These are phyloP conservation scores for Sclerotinia subarctica DNA, from an alignment of 2,329 filamentous ascomycete species.

Conservation along the genomic window DNA sequence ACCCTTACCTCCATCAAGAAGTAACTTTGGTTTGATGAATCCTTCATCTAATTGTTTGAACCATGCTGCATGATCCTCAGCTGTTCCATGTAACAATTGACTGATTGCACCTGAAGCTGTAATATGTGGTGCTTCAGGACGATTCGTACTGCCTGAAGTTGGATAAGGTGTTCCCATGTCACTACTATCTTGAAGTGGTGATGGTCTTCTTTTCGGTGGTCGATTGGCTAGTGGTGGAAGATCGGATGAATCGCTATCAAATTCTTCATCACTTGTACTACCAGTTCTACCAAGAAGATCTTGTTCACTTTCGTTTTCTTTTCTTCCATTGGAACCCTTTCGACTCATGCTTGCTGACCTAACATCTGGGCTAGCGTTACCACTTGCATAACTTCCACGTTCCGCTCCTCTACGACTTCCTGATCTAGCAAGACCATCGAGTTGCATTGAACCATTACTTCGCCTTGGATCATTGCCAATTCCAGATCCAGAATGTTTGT, in stretches of 20 bases:
- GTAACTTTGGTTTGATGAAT: conserved; percentile 86
- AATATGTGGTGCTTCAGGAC: conserved; percentile 45
- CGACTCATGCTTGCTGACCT: conserved; percentile 50
- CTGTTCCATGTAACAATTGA: conserved; percentile 71
- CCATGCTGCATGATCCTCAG: conserved; percentile 84
- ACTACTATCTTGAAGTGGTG: conserved; percentile 18
- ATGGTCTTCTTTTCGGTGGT: conserved; percentile 27
- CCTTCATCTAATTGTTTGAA: conserved; percentile 94
- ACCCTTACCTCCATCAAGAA: conserved; percentile 65
- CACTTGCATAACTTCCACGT: conserved; percentile 41
- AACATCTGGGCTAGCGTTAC: conserved; percentile 34
- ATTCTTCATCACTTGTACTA: conserved; percentile 50
- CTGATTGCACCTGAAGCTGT: conserved; percentile 70
- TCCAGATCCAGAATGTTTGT: conserved; percentile 70
- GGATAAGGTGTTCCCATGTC: conserved; percentile 34
- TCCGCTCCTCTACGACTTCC: conserved; percentile 44
- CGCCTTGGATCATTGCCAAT: conserved; percentile 73
- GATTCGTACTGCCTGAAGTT: conserved; percentile 34
- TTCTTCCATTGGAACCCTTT: conserved; percentile 46
- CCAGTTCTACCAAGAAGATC: conserved; percentile 49
- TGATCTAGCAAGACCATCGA: conserved; percentile 53
- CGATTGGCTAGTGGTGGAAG: conserved; percentile 57
- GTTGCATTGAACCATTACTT: conserved; percentile 46
- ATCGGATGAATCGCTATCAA: conserved; percentile 65
- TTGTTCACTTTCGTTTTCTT: conserved; percentile 49